These are phyloP conservation scores for Chrysanthemum makinoi DNA, from an alignment of 129 eudicot species.

Conservation along the genomic window DNA sequence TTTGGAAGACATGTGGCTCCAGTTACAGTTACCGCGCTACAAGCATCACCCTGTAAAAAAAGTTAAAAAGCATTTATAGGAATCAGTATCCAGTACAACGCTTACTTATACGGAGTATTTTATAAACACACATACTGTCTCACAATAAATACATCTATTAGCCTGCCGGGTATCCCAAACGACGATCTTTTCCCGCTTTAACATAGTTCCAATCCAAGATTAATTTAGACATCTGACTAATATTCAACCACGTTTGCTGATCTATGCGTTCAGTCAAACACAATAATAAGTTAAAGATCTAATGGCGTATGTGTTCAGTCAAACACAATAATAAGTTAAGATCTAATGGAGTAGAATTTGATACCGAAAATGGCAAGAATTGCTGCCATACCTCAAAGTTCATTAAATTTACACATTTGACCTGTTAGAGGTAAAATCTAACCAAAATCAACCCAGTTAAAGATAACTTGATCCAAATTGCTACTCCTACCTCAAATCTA, in stretches of 20 bases:
- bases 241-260: not conserved
- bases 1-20: slow-evolving; percentile 4
- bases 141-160: not conserved
- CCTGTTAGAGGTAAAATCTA: too few species aligned
- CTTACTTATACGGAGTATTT: not conserved
- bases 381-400: not conserved
- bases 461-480: too few species aligned
- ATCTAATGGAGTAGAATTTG: not conserved
- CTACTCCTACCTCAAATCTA: too few species aligned
- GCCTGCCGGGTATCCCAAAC: not conserved
- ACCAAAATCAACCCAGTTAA: too few species aligned
- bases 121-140: not conserved
- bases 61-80: slow-evolving; percentile 6
- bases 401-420: too few species aligned
- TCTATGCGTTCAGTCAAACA: not conserved
- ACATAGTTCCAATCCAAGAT: not conserved
- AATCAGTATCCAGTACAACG: not conserved
- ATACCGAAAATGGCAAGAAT: not conserved
- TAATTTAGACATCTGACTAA: not conserved
- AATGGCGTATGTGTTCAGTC: not conserved
- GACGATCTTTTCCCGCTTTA: not conserved
- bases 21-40: not conserved
- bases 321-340: not conserved
- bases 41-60: slow-evolving; percentile 5
- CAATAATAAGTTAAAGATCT: not conserved